A percentile compares a stretch with the other conserved stretches of the same genome.
Evolutionary conservation across 1,139 yeast species (phyloP).

Genomic region (Saccharomyces hybrid): DNA sequence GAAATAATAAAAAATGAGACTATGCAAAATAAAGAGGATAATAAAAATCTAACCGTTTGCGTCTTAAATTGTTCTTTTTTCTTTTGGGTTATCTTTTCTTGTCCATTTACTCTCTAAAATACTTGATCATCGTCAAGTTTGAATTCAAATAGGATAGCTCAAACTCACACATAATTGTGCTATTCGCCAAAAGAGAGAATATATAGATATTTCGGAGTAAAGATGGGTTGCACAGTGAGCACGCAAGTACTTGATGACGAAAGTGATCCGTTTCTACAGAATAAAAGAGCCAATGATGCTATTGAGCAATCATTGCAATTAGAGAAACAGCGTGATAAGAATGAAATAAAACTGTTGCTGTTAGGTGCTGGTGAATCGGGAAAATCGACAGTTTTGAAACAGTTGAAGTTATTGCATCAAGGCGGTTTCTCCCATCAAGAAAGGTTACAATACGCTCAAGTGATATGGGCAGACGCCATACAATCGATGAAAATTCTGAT

Average conservation of each 20-base stretch:
- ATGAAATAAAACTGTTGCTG: conserved; percentile 57
- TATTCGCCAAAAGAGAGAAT: not conserved
- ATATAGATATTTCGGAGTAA: conserved; percentile 1
- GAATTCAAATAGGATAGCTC: not conserved
- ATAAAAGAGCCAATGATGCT: conserved; percentile 49
- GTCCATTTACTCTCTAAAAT: not conserved
- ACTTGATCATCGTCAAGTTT: not conserved
- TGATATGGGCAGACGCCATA: conserved; percentile 91
- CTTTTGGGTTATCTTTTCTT: conserved; percentile 3
- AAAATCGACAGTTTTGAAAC: conserved; percentile 88
- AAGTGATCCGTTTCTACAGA: conserved; percentile 43
- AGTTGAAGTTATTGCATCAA: conserved; percentile 76
- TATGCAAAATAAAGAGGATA: conserved; percentile 1
- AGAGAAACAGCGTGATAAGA: conserved; percentile 44
- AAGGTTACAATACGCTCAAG: conserved; percentile 70
- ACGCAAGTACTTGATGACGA: conserved; percentile 39
- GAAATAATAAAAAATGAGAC: not conserved
- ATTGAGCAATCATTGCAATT: conserved; percentile 58
- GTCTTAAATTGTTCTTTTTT: conserved; percentile 42
- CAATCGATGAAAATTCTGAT: conserved; percentile 81
- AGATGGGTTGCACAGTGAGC: conserved; percentile 66
- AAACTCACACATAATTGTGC: not conserved
- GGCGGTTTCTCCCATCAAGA: conserved; percentile 80
- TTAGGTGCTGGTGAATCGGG: conserved; percentile 97
- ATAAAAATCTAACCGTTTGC: conserved; percentile 38